Percentiles rank a stretch among this genome's conserved stretches.
phyloP scores from a whole-genome alignment of 2,329 filamentous ascomycete genomes.

The Trichophyton rubrum region DNA sequence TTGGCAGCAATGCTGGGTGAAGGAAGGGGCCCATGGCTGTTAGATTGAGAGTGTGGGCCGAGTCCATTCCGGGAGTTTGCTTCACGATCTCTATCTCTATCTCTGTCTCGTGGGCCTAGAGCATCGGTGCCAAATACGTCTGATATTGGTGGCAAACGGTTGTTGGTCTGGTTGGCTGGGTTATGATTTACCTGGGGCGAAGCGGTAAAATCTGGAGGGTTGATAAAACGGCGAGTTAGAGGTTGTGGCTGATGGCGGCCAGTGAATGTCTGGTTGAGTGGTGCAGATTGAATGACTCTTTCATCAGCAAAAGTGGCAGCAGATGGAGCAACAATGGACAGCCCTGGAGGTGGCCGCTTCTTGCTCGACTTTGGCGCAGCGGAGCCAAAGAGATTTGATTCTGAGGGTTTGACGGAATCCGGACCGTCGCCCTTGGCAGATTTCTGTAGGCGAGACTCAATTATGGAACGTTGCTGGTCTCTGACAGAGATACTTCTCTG shows the following conservation, averaged over 20 bases:
- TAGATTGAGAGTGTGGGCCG: conserved; percentile 12
- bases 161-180: conserved; percentile 76
- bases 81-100: conserved; percentile 16
- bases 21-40: conserved; percentile 53
- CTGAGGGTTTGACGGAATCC: conserved; percentile 44
- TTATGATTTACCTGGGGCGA: conserved; percentile 78
- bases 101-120: conserved; percentile 38
- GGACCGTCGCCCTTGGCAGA: conserved; percentile 66
- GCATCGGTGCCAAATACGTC: conserved; percentile 81
- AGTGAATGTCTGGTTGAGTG: conserved; percentile 88
- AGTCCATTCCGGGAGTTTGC: conserved; percentile 8
- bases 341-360: conserved; percentile 57
- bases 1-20: conserved; percentile 60
- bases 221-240: conserved; percentile 62
- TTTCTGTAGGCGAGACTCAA: conserved; percentile 80
- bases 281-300: conserved; percentile 91
- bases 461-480: conserved; percentile 88
- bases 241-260: conserved; percentile 70
- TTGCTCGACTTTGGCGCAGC: conserved; percentile 30
- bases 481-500: conserved; percentile 87
- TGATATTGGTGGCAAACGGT: conserved; percentile 82
- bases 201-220: conserved; percentile 45
- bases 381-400: conserved; percentile 30
- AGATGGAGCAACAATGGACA: conserved; percentile 90
- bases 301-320: conserved; percentile 87